Base-by-base conservation (phyloP, 306 rosid species). In the Ormosia semicastrata region DNA sequence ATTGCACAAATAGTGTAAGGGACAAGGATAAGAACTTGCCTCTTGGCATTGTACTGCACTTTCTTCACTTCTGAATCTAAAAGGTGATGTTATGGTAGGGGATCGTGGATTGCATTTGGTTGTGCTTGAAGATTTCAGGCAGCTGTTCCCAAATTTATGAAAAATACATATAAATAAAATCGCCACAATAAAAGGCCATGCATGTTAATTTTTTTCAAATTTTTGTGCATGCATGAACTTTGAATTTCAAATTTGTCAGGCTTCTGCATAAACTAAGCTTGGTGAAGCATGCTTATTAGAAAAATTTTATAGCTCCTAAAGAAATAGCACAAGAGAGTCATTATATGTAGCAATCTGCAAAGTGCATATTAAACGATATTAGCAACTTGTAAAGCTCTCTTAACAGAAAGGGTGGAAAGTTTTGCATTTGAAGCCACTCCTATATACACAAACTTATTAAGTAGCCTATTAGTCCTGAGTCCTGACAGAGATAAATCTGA, bases 1-100 rank as follows among this genome's bases (percentile, higher is more conserved):
- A 41, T 41, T 41, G 47, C 47, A 41, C 47, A 41, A 1, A 41
- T 41, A 7, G 47, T 37, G 41, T 7, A 41, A 41, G 11, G 47
- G 47, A 41, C 11, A 41, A 41, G 47, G 47, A 41, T 41, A 41
- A 6, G 47, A 41, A 41, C 47, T 41, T 41, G 11, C 99, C 92
- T 96, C 97, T 87, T 88, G 92, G 58, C 97, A 92, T 77, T 96
- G 93, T 73, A 83, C 92, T 64, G 90, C 99, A 89, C 99, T 92
- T 88, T 92, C 97, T 79, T 92, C 97, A 84, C 93, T 96, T 89
- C 78, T 89, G 82, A 95, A 86, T 78, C 75, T 94, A 73, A 93
- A 96, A 58, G 98, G 94, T 29, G 86, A 77, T 63, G 85, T 62
- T 73, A 13, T 57, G 36, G 90, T 88, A 43, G 88, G 74, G 75